Conservation (phyloP, 352 stramenopile species). For the Phytopythium chamaehyphon region DNA sequence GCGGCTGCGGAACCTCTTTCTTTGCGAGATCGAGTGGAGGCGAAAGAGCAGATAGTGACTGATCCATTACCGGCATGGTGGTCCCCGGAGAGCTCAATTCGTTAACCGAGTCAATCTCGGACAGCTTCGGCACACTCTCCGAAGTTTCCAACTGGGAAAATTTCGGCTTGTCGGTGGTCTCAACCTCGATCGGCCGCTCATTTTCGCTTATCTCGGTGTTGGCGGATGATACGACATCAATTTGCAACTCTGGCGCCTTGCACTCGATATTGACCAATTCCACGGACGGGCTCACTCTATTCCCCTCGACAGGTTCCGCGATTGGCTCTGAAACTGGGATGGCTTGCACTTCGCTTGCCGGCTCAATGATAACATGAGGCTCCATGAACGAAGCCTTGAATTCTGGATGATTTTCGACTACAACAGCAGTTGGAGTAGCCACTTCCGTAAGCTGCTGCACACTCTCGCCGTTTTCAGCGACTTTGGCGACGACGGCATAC, state of each 20-base stretch:
- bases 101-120: background rate
- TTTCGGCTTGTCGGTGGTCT: background rate
- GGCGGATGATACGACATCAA: too few relatives aligned
- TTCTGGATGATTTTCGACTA: too few relatives aligned
- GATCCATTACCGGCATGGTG: background rate
- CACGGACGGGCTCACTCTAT: background rate
- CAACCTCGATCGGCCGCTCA: too few relatives aligned
- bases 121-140: background rate
- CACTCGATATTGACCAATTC: background rate
- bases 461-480: too few relatives aligned
- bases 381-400: background rate
- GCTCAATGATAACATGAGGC: background rate
- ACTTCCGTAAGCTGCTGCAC: too few relatives aligned
- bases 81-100: background rate
- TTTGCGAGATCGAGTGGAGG: background rate
- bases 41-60: background rate
- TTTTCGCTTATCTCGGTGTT: background rate
- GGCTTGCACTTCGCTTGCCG: background rate
- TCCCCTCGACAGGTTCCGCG: background rate
- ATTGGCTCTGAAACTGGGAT: background rate
- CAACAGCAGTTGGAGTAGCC: too few relatives aligned
- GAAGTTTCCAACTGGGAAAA: background rate
- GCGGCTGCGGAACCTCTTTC: background rate
- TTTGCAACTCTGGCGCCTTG: too few relatives aligned
- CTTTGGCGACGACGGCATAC: too few relatives aligned